A percentile compares a stretch with the other conserved stretches of the same genome.
Conservation (phyloP, 2,329 filamentous ascomycete species). For the Corynespora cassiicola region DNA sequence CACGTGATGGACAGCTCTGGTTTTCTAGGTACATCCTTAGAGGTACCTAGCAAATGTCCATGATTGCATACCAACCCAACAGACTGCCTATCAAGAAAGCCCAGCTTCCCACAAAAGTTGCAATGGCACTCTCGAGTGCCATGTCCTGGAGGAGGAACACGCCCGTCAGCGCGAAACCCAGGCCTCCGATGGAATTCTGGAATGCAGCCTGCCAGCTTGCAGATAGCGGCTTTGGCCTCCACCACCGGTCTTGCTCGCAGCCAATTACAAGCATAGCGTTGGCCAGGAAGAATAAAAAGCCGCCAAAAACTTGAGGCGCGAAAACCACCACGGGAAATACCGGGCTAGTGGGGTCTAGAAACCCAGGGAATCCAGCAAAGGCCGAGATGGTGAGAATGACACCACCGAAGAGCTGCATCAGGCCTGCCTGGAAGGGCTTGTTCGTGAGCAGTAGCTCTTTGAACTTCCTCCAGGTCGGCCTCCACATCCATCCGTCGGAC, state of each 20-base stretch:
- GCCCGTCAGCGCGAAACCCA: slow-evolving; percentile 35
- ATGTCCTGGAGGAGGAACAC: slow-evolving; percentile 25
- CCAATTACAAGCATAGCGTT: slow-evolving; percentile 32
- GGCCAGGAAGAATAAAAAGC: slow-evolving; percentile 30
- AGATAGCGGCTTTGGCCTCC: slow-evolving; percentile 24
- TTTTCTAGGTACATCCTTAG: no score
- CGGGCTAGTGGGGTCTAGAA: slow-evolving; percentile 19
- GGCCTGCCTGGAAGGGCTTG: slow-evolving; percentile 34
- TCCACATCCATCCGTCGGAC: slow-evolving; percentile 30
- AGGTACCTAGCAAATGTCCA: no score
- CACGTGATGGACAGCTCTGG: no score
- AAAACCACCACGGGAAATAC: slow-evolving; percentile 26
- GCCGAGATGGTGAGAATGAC: slow-evolving; percentile 39
- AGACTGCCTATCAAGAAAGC: slow-evolving; percentile 33
- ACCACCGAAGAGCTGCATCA: slow-evolving; percentile 36
- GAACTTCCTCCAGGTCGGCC: slow-evolving; percentile 22
- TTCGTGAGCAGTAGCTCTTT: slow-evolving; percentile 23
- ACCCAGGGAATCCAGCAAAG: slow-evolving; percentile 32
- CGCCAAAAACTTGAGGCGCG: slow-evolving; percentile 31
- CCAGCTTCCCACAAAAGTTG: slow-evolving; percentile 31
- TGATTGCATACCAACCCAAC: slow-evolving; percentile 32
- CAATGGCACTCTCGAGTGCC: slow-evolving; percentile 17
- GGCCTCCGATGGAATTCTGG: slow-evolving; percentile 30
- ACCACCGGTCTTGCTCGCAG: slow-evolving; percentile 36
- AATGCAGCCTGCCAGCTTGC: slow-evolving; percentile 34